phyloP scores from a whole-genome alignment of 2,329 filamentous ascomycete genomes.

The Colletotrichum trifolii region DNA sequence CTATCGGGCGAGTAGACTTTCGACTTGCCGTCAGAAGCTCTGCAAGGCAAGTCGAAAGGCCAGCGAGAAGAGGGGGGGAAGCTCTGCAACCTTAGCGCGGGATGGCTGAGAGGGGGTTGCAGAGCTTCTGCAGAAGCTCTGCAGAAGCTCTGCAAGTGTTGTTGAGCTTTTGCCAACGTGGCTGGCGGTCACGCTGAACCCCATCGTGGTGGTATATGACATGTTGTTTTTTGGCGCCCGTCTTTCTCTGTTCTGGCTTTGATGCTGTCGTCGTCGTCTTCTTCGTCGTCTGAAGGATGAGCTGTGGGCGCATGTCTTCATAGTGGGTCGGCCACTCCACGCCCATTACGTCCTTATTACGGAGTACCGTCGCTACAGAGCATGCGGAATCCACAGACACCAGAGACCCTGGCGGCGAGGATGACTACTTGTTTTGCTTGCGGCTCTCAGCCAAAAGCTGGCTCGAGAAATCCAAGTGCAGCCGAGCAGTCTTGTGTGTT shows the following conservation, averaged over 20 bases:
- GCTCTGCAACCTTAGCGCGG: constrained; percentile 34
- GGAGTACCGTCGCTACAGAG: neutral
- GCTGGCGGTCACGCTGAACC: neutral
- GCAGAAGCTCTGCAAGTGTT: constrained; percentile 33
- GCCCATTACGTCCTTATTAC: constrained; percentile 30
- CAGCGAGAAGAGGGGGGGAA: neutral
- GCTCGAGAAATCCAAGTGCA: constrained; percentile 3
- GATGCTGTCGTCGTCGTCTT: neutral
- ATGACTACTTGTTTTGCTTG: too few relatives aligned
- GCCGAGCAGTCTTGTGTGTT: neutral
- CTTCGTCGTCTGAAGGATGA: too few relatives aligned
- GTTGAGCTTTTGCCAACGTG: constrained; percentile 1
- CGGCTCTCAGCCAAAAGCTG: neutral
- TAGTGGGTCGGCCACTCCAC: constrained; percentile 33
- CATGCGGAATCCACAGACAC: too few relatives aligned
- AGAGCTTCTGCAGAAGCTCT: constrained; percentile 34
- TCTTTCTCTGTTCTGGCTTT: neutral
- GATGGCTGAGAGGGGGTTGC: constrained; percentile 22
- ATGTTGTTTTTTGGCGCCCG: neutral
- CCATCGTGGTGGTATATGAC: neutral
- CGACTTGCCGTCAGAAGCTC: constrained; percentile 15
- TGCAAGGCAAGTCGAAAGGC: constrained; percentile 10
- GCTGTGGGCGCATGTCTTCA: constrained; percentile 4
- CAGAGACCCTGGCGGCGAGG: constrained; percentile 1
- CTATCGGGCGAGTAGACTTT: neutral